Evolutionary conservation across 345 rosid species (phyloP), one percentile per base, ranked within the genome.

Genomic region (Populus simonii): DNA sequence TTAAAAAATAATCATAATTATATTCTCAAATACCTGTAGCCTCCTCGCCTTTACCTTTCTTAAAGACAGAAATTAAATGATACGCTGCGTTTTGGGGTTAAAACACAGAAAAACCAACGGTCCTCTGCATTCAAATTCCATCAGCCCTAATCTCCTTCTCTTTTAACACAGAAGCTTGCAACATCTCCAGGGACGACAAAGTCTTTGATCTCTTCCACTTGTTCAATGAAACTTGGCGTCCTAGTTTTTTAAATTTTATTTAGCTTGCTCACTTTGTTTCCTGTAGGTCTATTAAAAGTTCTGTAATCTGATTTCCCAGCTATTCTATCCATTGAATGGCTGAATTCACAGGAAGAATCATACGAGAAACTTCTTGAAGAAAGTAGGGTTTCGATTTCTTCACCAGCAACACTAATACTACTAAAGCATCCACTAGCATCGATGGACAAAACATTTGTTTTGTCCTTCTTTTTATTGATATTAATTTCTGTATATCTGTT

Each of bases 321-420:
- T 38, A 9, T 62, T 27, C 6, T 16, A 6, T 70, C 75, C 33
- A 16, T 9, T 0, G 80, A 75, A 62, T 31, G 62, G 45, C 67
- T 70, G 73, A 78, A 70, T 31, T 80, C 83, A 41, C 6, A 57
- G 1, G 80, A 80, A 29, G 65, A 55, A n/a, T 82, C 86, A 16
- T 59, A 66, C 1, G 82, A 80, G 76, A 85, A 82, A 75, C 87
- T 82, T 63, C 74, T 74, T 1, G 86, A 83, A 47, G 78, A 39
- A 4, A 80, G 57, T 36, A 83, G 43, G 35, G 79, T 70, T 55
- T 79, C 82, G 5, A 72, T 71, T 31, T 80, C 80, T 4, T 76
- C 76, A 11, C 55, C 81, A 7, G 51, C 70, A 2, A 41, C 62
- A 27, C 72, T 76, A 51, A 22, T 17, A 53, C 68, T 45, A 53